Evolutionary conservation across 140 eudicot genomes (phyloP).

Genomic region (Stevia rebaudiana): DNA sequence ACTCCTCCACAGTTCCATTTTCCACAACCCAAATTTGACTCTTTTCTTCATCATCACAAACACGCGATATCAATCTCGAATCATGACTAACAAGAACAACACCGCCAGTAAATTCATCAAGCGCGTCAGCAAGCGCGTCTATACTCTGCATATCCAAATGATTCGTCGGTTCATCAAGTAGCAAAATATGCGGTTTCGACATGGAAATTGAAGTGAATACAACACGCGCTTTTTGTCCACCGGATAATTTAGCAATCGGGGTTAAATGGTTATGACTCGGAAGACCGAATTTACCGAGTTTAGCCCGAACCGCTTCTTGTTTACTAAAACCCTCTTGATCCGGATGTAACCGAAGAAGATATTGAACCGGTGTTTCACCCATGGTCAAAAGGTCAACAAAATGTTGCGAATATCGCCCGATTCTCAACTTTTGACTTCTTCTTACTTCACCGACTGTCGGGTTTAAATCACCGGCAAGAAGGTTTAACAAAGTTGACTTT

Average conservation of each 20-base stretch:
- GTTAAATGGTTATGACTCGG: slow-evolving; percentile 35
- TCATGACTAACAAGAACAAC: slow-evolving; percentile 51
- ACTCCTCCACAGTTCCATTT: slow-evolving; percentile 30
- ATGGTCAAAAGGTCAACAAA: slow-evolving; percentile 37
- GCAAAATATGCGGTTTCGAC: slow-evolving; percentile 36
- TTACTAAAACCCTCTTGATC: slow-evolving; percentile 44
- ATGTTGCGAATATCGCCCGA: slow-evolving; percentile 29
- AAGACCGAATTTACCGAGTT: slow-evolving; percentile 21
- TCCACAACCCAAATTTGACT: slow-evolving; percentile 46
- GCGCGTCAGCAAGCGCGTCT: slow-evolving; percentile 49
- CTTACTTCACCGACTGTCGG: slow-evolving; percentile 47
- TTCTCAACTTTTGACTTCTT: slow-evolving; percentile 41
- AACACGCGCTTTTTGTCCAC: slow-evolving; percentile 41
- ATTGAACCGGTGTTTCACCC: slow-evolving; percentile 52
- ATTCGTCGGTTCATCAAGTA: slow-evolving; percentile 23
- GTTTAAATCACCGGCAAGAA: slow-evolving; percentile 21
- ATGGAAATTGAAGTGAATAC: slow-evolving; percentile 42
- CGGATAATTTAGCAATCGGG: slow-evolving; percentile 47
- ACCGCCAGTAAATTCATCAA: slow-evolving; percentile 42
- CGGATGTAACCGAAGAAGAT: slow-evolving; percentile 53
- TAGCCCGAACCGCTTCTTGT: slow-evolving; percentile 25
- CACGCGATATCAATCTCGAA: slow-evolving; percentile 41
- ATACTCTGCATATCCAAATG: slow-evolving; percentile 48
- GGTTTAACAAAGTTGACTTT: slow-evolving; percentile 42
- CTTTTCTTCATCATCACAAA: slow-evolving; percentile 10